Evolutionary conservation across 208 protist species (phyloP), one percentile per base, ranked within the genome.

Genomic region (Trypanosoma cruzi): DNA sequence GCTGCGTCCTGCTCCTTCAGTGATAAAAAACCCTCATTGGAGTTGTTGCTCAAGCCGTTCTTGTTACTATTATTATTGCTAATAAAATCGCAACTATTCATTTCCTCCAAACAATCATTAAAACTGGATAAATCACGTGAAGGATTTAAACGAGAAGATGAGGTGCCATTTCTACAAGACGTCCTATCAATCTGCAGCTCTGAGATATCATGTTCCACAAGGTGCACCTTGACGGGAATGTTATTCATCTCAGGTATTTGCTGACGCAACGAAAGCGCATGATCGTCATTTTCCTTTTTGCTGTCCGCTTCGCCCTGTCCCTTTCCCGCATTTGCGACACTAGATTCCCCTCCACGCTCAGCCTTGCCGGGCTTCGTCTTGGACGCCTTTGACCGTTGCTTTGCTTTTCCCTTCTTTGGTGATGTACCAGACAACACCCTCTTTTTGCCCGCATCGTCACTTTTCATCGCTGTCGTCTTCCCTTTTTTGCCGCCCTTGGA

Each of bases 181-280:
- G 18, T 29, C 37, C 46, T 59, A 16, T 32, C 37, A 14, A 28
- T 57, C n/a, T 61, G 64, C 3, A 69, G 42, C 11, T 69, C 64
- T 2, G 64, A 34, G 37, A 69, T 69, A 37, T 48, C 56, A 36
- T 69, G 49, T 50, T 2, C 5, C 14, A 69, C 52, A 69, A 69
- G 5, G 11, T 60, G 64, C 52, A 69, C 46, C 18, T 60, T 7
- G 34, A 31, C 4, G 11, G 37, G 36, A 36, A 22, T 22, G 4
- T 22, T 28, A 5, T 60, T 60, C 1, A 11, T 36, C 22, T 26
- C 52, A 11, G 26, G 20, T 31, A 26, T 32, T 8, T 34, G 34
- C 26, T 3, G 31, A 26, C 11, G 62, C 26, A 29, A 44, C 49
- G 16, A 46, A 3, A 28, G 4, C 2, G 6, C 26, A 18, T 8